These are phyloP conservation scores for Hirschioporus abietinus DNA, from an alignment of 768 basidiomycete species.

Conservation along the genomic window DNA sequence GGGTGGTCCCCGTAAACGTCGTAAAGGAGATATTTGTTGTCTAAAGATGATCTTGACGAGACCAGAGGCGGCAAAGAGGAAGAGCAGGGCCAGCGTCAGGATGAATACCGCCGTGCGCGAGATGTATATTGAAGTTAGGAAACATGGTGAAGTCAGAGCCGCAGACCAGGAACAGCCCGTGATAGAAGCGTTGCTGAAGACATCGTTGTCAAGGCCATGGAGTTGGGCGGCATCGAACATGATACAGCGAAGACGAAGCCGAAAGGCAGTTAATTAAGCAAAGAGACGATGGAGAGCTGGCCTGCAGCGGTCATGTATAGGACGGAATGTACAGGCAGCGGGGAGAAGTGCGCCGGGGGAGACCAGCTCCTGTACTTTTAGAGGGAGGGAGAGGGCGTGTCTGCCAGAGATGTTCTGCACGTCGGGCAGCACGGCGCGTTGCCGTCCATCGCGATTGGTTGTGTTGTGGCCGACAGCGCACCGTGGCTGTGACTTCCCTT, in stretches of 20 bases:
- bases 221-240: neutral
- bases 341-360: neutral
- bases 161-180: neutral
- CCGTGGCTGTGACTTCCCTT: neutral
- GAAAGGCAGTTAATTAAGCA: neutral
- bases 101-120: conserved; percentile 9
- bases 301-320: neutral
- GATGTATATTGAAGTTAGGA: neutral
- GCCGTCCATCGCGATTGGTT: neutral
- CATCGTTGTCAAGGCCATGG: neutral
- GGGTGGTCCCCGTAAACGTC: conserved; percentile 40
- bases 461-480: neutral
- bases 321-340: neutral
- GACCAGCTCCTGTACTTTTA: neutral
- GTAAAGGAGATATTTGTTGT: conserved; percentile 44
- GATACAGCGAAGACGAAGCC: neutral
- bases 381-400: conserved; percentile 1
- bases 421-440: neutral
- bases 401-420: neutral
- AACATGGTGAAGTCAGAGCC: neutral
- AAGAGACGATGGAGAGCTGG: neutral
- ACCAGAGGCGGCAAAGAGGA: conserved; percentile 28
- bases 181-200: neutral
- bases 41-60: conserved; percentile 38
- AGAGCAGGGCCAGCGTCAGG: conserved; percentile 15